Percentiles rank a stretch among this genome's conserved stretches.
phyloP scores from a whole-genome alignment of 805 yeast species.

The Wickerhamomyces kurtzmanii region DNA sequence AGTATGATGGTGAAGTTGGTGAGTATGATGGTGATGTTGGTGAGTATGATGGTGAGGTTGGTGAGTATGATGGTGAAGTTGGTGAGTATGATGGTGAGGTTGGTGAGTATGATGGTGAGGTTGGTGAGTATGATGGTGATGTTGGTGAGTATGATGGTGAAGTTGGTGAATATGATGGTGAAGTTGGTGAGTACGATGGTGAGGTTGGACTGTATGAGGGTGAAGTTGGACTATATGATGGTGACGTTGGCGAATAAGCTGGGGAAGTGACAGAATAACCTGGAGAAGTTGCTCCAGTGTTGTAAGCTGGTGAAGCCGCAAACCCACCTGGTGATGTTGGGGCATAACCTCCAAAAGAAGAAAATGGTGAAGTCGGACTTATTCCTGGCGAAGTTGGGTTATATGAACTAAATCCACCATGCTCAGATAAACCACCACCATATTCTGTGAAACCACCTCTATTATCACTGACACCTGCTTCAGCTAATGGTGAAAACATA shows the following conservation, averaged over 20 bases:
- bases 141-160: slow-evolving; percentile 68
- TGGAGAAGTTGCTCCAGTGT: slow-evolving; percentile 55
- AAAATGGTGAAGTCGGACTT: slow-evolving; percentile 39
- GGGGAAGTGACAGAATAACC: slow-evolving; percentile 73
- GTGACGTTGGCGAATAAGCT: slow-evolving; percentile 70
- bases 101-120: slow-evolving; percentile 72
- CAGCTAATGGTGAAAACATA: slow-evolving; percentile 88
- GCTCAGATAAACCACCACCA: slow-evolving; percentile 62
- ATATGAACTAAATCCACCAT: slow-evolving; percentile 39
- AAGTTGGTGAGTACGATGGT: slow-evolving; percentile 55
- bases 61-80: slow-evolving; percentile 60
- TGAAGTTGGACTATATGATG: slow-evolving; percentile 63
- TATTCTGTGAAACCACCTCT: slow-evolving; percentile 85
- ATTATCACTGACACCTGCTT: slow-evolving; percentile 73
- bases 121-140: slow-evolving; percentile 64
- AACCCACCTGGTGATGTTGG: slow-evolving; percentile 40
- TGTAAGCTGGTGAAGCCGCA: slow-evolving; percentile 45
- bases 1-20: slow-evolving; percentile 62
- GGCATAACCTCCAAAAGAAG: slow-evolving; percentile 28
- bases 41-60: slow-evolving; percentile 65
- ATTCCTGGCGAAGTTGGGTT: slow-evolving; percentile 51
- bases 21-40: slow-evolving; percentile 65
- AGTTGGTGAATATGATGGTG: slow-evolving; percentile 68
- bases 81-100: slow-evolving; percentile 67
- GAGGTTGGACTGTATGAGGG: slow-evolving; percentile 50